Conservation (phyloP, 441 rosid species). For the Populus hybrid region DNA sequence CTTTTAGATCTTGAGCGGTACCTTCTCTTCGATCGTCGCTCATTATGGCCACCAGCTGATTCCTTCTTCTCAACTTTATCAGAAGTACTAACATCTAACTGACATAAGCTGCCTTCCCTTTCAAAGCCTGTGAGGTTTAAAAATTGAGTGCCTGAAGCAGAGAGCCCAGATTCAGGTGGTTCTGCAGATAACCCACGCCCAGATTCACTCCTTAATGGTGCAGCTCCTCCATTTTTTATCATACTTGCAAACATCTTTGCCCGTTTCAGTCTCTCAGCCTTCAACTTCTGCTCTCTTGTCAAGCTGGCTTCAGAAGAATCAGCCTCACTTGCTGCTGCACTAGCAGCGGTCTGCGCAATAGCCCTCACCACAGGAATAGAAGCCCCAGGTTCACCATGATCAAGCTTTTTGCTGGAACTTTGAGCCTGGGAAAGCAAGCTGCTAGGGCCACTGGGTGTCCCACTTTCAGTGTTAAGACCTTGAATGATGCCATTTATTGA, state of each 20-base stretch:
- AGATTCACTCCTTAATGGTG: constrained; percentile 46
- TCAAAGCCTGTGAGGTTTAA: constrained; percentile 28
- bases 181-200: constrained; percentile 47
- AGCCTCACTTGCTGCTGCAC: constrained; percentile 58
- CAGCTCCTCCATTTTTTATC: constrained; percentile 61
- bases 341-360: constrained; percentile 47
- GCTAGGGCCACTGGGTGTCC: constrained; percentile 23
- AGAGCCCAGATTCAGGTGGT: constrained; percentile 43
- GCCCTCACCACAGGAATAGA: constrained; percentile 44
- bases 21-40: constrained; percentile 59
- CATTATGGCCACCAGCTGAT: constrained; percentile 41
- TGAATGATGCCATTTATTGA: constrained; percentile 35
- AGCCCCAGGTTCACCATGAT: constrained; percentile 26
- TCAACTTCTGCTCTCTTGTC: constrained; percentile 72
- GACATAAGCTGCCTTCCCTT: constrained; percentile 49
- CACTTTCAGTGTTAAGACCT: constrained; percentile 40
- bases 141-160: constrained; percentile 40
- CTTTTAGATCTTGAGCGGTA: constrained; percentile 57
- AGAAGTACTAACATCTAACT: constrained; percentile 28
- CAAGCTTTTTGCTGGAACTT: constrained; percentile 28
- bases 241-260: constrained; percentile 90
- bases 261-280: constrained; percentile 91
- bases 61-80: constrained; percentile 34
- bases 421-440: constrained; percentile 26
- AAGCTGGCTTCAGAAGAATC: constrained; percentile 67